Percentiles rank a stretch among this genome's conserved stretches.
These are phyloP conservation scores for Trametes pubescens DNA, from an alignment of 1,284 basidiomycete genomes.

Conservation along the genomic window DNA sequence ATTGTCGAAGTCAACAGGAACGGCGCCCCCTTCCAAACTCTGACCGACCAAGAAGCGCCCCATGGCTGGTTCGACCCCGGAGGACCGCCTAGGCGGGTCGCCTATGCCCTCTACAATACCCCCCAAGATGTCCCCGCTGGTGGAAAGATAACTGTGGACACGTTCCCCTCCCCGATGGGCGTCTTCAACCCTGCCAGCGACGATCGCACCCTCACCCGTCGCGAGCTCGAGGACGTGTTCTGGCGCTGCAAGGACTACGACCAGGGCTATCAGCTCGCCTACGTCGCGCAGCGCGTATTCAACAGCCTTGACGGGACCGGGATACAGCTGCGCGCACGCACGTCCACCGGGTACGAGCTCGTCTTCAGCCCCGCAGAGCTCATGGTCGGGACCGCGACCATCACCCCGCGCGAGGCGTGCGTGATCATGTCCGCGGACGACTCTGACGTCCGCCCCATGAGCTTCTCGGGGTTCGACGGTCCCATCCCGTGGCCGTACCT, in stretches of 20 bases:
- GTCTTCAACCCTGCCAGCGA: constrained; percentile 10
- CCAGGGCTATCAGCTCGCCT: constrained; percentile 28
- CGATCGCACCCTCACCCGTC: constrained; percentile 18
- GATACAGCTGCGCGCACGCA: constrained; percentile 26
- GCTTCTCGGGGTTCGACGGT: constrained; percentile 28
- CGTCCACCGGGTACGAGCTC: constrained; percentile 26
- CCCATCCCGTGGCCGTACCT: constrained; percentile 33
- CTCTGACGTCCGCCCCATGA: constrained; percentile 8
- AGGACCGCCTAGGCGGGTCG: constrained; percentile 11
- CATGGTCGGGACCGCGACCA: constrained; percentile 22
- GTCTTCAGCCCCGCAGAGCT: constrained; percentile 26
- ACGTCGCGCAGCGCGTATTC: constrained; percentile 32
- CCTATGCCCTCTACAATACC: constrained; percentile 29
- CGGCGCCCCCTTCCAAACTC: constrained; percentile 15
- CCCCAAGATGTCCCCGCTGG: background rate
- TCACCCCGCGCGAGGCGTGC: constrained; percentile 30
- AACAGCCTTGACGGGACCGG: constrained; percentile 23
- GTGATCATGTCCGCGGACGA: constrained; percentile 25
- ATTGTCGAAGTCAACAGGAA: constrained; percentile 31
- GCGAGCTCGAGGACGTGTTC: constrained; percentile 31
- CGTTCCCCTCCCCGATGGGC: constrained; percentile 17
- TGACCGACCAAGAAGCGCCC: constrained; percentile 23
- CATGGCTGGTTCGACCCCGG: constrained; percentile 19
- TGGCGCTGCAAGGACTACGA: constrained; percentile 36
- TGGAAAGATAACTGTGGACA: constrained; percentile 22